Evolutionary conservation across 345 rosid species (phyloP).

Genomic region (Acer saccharum): DNA sequence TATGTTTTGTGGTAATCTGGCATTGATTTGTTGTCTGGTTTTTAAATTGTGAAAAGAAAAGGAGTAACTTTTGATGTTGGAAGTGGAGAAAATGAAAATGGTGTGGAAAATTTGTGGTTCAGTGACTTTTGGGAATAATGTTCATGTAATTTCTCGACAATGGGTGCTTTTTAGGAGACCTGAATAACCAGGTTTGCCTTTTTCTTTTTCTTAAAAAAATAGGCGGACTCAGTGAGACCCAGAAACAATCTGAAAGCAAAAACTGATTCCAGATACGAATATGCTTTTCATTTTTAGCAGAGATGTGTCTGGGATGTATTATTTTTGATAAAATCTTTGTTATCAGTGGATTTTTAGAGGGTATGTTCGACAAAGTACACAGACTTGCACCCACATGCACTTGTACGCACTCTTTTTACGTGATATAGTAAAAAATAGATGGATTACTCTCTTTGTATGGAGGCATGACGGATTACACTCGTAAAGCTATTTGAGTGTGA

Average conservation of each 20-base stretch:
- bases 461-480: not conserved
- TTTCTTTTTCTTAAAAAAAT: not conserved
- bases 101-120: not conserved
- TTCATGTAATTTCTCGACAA: not conserved
- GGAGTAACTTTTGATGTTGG: not conserved
- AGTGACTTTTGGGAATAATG: not conserved
- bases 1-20: not conserved
- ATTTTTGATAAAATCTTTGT: not conserved
- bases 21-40: constrained; percentile 8
- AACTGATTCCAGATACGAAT: not conserved
- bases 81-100: not conserved
- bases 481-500: not conserved
- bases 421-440: not conserved
- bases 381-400: not conserved
- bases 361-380: not conserved
- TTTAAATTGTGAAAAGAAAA: not conserved
- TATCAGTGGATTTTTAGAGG: not conserved
- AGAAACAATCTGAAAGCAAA: not conserved
- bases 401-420: not conserved
- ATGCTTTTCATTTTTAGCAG: not conserved
- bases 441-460: not conserved
- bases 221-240: not conserved
- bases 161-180: not conserved
- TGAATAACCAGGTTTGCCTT: not conserved
- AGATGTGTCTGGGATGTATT: not conserved